Conservation (phyloP, 331 rosid genomes). For the Pyracantha coccinea region DNA sequence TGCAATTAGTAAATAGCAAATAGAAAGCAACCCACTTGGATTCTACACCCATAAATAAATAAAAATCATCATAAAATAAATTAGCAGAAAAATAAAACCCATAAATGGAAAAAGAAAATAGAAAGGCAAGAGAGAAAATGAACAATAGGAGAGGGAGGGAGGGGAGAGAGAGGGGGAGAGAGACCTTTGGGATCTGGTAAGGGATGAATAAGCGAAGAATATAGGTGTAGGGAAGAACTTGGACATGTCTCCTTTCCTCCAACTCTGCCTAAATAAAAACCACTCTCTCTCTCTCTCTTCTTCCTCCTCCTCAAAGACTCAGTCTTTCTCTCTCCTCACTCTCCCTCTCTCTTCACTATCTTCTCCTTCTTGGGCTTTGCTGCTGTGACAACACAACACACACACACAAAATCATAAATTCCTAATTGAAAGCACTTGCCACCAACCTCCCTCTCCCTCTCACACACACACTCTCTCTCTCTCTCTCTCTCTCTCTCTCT, state of each 20-base stretch:
- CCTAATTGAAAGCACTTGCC: conserved; percentile 9
- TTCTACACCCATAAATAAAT: conserved; percentile 22
- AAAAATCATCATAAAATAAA: neutral
- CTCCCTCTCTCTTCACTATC: neutral
- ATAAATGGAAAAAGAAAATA: neutral
- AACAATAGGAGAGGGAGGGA: conserved; percentile 13
- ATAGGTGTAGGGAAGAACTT: conserved; percentile 47
- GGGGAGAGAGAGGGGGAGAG: conserved; percentile 6
- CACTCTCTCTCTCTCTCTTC: neutral
- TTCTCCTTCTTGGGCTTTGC: conserved; percentile 9
- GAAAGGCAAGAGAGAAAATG: neutral
- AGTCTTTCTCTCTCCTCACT: neutral
- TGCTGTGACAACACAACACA: conserved; percentile 8
- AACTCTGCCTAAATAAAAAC: conserved; percentile 6
- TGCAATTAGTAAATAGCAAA: conserved; percentile 36
- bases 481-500: neutral
- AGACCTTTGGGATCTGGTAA: conserved; percentile 57
- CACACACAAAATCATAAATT: neutral
- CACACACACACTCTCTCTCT: too few relatives aligned
- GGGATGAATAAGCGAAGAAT: conserved; percentile 35
- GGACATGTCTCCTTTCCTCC: conserved; percentile 61
- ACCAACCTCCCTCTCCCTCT: neutral
- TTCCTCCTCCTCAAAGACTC: neutral
- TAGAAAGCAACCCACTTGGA: conserved; percentile 21
- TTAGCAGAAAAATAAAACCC: neutral